phyloP scores from a whole-genome alignment of 192 early-diverging fungal genomes.

The Endogone sp. region DNA sequence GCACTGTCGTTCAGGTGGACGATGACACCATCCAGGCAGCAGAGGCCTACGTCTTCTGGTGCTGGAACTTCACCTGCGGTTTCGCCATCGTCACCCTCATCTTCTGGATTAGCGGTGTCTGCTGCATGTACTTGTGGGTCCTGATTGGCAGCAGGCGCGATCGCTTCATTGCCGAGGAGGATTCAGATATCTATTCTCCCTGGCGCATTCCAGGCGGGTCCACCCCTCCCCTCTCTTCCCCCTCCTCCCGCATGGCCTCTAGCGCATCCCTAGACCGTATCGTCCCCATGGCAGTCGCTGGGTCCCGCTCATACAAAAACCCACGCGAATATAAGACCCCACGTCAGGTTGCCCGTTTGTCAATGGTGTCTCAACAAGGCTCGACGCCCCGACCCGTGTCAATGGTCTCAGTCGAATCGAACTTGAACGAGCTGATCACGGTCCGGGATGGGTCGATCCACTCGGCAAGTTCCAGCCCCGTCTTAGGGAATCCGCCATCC shows the following conservation, averaged over 20 bases:
- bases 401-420: not conserved
- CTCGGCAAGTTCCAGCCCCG: not conserved
- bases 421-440: not conserved
- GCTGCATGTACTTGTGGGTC: not conserved
- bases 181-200: not conserved
- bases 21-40: not conserved
- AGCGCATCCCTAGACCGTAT: not conserved
- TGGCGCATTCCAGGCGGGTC: not conserved
- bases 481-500: not conserved
- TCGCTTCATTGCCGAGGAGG: not conserved
- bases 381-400: not conserved
- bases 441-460: not conserved
- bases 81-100: conserved; percentile 10
- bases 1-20: not conserved
- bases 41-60: not conserved
- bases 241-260: not conserved
- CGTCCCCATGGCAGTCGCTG: not conserved
- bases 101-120: not conserved
- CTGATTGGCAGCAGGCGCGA: not conserved
- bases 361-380: too few species aligned
- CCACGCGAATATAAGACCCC: not conserved
- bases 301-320: not conserved
- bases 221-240: not conserved
- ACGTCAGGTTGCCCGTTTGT: not conserved
- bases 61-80: conserved; percentile 3